These are phyloP conservation scores for Phytophthora sansomeana DNA, from an alignment of 352 stramenopile genomes.

Conservation along the genomic window DNA sequence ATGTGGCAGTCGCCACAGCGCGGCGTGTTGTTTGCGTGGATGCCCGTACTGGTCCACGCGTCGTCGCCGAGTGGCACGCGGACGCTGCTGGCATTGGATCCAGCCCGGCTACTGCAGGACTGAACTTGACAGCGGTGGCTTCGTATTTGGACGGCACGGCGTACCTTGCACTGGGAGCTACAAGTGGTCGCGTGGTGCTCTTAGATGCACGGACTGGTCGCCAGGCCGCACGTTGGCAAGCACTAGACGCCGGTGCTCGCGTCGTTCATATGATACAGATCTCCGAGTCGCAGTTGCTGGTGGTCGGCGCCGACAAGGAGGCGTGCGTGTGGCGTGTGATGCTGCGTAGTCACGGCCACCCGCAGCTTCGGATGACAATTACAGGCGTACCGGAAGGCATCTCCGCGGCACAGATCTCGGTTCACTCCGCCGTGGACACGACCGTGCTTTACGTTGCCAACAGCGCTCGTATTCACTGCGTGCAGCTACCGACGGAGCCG, in stretches of 20 bases:
- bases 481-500: constrained; percentile 47
- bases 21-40: constrained; percentile 62
- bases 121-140: constrained; percentile 47
- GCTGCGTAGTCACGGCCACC: constrained; percentile 35
- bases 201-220: constrained; percentile 65
- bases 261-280: constrained; percentile 68
- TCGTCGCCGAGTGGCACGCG: constrained; percentile 73
- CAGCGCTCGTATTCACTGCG: constrained; percentile 49
- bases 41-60: constrained; percentile 43
- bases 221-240: constrained; percentile 61
- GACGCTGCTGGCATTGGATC: constrained; percentile 46
- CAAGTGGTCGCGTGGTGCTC: constrained; percentile 52
- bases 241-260: constrained; percentile 47
- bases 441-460: constrained; percentile 57
- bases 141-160: constrained; percentile 39
- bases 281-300: constrained; percentile 60
- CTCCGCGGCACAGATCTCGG: constrained; percentile 51
- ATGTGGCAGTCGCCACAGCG: constrained; percentile 62
- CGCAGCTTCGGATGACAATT: constrained; percentile 56
- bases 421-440: constrained; percentile 56
- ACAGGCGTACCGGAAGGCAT: constrained; percentile 64
- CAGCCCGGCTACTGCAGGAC: constrained; percentile 16
- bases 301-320: constrained; percentile 71
- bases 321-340: constrained; percentile 71
- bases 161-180: constrained; percentile 54